Evolutionary conservation across 192 early-diverging fungal genomes (phyloP).

Genomic region (Coemansia reversa): DNA sequence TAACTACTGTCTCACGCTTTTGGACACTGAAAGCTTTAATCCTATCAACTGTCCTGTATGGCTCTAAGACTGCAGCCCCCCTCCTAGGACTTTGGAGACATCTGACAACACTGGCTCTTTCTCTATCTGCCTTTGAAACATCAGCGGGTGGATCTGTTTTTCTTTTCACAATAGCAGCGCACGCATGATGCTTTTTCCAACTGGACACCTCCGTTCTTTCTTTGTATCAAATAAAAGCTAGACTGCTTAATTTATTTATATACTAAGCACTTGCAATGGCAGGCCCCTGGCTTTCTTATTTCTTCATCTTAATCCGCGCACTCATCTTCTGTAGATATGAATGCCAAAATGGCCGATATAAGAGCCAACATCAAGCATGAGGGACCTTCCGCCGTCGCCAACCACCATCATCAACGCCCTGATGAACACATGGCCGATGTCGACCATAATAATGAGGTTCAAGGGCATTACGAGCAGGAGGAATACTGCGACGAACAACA

Average conservation of each 20-base stretch:
- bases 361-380: slow-evolving; percentile 25
- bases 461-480: slow-evolving; percentile 25
- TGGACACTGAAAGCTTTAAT: neutral
- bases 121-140: neutral
- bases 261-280: neutral
- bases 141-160: neutral
- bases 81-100: neutral
- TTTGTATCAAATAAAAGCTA: neutral
- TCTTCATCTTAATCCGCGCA: neutral
- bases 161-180: neutral
- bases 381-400: slow-evolving; percentile 11
- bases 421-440: slow-evolving; percentile 32
- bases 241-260: slow-evolving; percentile 9
- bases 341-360: slow-evolving; percentile 38
- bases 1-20: neutral
- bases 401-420: slow-evolving; percentile 14
- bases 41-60: neutral
- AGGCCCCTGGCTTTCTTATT: neutral
- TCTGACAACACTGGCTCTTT: neutral
- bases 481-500: slow-evolving; percentile 22
- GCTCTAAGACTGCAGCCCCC: neutral
- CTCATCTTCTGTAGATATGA: slow-evolving; percentile 20
- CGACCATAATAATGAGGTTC: slow-evolving; percentile 2
- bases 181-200: neutral
- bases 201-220: neutral